These are phyloP conservation scores for Termitomyces sp. DNA, from an alignment of 768 basidiomycete genomes.

Conservation along the genomic window DNA sequence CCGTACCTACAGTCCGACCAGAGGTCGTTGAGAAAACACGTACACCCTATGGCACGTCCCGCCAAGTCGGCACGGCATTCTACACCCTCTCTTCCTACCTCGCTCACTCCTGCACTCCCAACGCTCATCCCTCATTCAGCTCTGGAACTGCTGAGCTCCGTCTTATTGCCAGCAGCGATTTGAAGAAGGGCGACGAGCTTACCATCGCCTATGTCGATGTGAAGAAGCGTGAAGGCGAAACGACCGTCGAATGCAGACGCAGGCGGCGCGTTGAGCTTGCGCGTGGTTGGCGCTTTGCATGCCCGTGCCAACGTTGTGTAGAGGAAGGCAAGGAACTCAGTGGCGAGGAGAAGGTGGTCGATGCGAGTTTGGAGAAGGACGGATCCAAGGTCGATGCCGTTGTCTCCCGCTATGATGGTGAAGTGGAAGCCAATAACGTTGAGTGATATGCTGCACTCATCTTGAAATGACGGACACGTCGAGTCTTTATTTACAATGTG, in stretches of 20 bases:
- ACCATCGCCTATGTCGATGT: conserved; percentile 77
- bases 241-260: conserved; percentile 49
- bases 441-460: conserved; percentile 5
- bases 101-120: conserved; percentile 72
- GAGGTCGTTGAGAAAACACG: conserved; percentile 75
- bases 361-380: conserved; percentile 38
- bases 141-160: conserved; percentile 66
- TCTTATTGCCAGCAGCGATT: conserved; percentile 60
- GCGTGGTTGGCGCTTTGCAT: conserved; percentile 81
- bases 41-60: conserved; percentile 70
- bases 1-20: conserved; percentile 47
- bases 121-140: conserved; percentile 60
- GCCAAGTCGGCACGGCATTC: conserved; percentile 72
- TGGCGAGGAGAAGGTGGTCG: conserved; percentile 26
- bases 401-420: conserved; percentile 22
- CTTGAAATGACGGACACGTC: neutral
- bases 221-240: conserved; percentile 50
- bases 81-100: conserved; percentile 79
- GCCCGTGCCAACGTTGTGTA: conserved; percentile 62
- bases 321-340: conserved; percentile 45
- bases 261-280: conserved; percentile 71
- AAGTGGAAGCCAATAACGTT: conserved; percentile 12
- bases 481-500: neutral
- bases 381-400: conserved; percentile 45
- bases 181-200: conserved; percentile 75